Conservation (phyloP, 2,329 filamentous ascomycete species). For the Ciborinia camelliae region DNA sequence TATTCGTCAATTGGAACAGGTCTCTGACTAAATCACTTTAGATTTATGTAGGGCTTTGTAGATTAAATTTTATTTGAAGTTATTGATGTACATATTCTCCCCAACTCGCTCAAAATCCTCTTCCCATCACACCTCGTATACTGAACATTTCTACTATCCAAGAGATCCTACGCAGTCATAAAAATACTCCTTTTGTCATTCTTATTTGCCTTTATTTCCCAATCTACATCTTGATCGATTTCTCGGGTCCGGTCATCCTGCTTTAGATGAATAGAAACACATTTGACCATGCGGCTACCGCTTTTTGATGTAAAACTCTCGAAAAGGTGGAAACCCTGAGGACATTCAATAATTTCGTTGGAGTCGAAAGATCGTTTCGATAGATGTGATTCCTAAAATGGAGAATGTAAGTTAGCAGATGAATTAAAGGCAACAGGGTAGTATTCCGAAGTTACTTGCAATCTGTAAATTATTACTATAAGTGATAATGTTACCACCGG, state of each 20-base stretch:
- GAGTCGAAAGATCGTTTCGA: not conserved
- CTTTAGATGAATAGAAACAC: not conserved
- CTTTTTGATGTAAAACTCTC: no score
- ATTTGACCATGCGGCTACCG: not conserved
- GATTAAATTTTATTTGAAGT: not conserved
- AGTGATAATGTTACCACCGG: not conserved
- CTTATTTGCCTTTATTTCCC: not conserved
- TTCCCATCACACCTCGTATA: not conserved
- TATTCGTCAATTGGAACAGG: no score
- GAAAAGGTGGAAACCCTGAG: not conserved
- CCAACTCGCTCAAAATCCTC: not conserved
- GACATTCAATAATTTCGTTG: not conserved
- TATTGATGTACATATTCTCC: not conserved
- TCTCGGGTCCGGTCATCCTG: not conserved
- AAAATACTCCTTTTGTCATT: not conserved
- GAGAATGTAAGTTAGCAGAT: not conserved
- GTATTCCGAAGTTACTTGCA: not conserved
- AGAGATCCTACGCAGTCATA: not conserved
- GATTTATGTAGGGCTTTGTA: no score
- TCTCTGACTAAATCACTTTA: no score
- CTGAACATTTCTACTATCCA: not conserved
- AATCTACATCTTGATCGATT: not conserved
- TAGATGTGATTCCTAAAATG: not conserved
- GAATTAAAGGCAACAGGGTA: no score
- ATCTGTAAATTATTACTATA: not conserved